Base-by-base conservation (phyloP, 2,329 filamentous ascomycete genomes). In the Sarocladiaceae sp. region DNA sequence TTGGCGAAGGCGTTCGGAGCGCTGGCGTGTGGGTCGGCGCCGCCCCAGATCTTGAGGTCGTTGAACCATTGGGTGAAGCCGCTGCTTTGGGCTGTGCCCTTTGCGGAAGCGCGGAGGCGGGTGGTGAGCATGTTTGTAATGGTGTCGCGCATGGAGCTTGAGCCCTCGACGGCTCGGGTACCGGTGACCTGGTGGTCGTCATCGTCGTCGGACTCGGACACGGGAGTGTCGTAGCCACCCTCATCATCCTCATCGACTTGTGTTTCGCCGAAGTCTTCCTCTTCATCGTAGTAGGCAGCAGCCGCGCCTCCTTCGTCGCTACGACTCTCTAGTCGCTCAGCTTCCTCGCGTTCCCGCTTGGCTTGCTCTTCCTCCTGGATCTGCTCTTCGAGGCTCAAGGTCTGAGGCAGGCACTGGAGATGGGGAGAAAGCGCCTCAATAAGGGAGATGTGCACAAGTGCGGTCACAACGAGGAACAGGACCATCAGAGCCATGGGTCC, bases 401-500 rank as follows among this genome's bases (percentile, higher is more conserved):
- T 85, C 57, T 85, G 82, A 1, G 89, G 89, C 1, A 95, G 75
- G 55, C 83, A 91, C 58, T 85, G 78, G 20, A 95, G 70, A 4
- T 95, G 72, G 1, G 88, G 88, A 23, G 78, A 69, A 37, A 95
- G 75, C 2, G 88, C 85, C n/a, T 69, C 69, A 57, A 84, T 83
- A 43, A 95, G 70, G 3, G 76, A 78, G 33, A 88, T 57, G 59
- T 95, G 87, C 63, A 88, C 88, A 16, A 95, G 69, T 1, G 80
- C 64, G 2, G 84, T 85, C 61, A 91, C 84, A 52, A 94, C 57
- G 18, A 93, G 69, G 62, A 88, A 83, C 44, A 83, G 66, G 40
- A 91, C 72, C 80, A 90, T 89, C 40, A 93, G 66, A 21, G 89
- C 68, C 55, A 91, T 62, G 0, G 88, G 86, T 0, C 82, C 83